Evolutionary conservation across 495 filamentous ascomycete species (phyloP), one percentile per base, ranked within the genome.

Genomic region (Aspergillus kassunensis): DNA sequence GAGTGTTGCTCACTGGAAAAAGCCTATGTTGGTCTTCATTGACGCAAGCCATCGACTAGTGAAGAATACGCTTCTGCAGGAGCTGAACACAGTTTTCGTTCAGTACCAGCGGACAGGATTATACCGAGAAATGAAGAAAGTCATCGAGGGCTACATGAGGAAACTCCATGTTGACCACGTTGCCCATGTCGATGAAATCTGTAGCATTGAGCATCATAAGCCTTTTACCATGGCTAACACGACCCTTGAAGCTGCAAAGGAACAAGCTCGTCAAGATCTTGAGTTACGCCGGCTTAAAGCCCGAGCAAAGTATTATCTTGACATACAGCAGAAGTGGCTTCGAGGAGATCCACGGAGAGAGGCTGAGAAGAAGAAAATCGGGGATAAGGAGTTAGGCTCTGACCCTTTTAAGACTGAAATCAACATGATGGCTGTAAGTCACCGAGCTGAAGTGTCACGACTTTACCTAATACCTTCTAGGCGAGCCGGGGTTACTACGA

Each of bases 401-500:
- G 81, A 85, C 36, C 49, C 49, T 0, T 81, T 69, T 37, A 21
- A 39, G 0, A 61, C 69, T 3, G 78, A 82, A 33, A 47, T 85
- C 0, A 60, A 71, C 1, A 76, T 78, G 54, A 76, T 85, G 63
- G 73, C 77, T 1, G 76, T 79, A 61, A 57, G 75, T 60, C 57
- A 18, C 19, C 4, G 0, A 18, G 4, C 20, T 6, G 15, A 18
- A 4, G 12, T 19, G 4, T n/a, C 16, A 23, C 18, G 2, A 6
- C 1, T n/a, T 9, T 6, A 16, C 23, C 24, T 53, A 13, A 40
- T 16, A 13, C 6, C n/a, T 0, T 27, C 25, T 57, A 78, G 76
- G 67, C 57, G 15, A 62, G 75, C 0, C 61, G 70, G 6, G 77
- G 67, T 0, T 84, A 83, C 50, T 85, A 85, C 44, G 68, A 78